phyloP scores from a whole-genome alignment of 495 filamentous ascomycete species.

The Hypoxylon intermedium region DNA sequence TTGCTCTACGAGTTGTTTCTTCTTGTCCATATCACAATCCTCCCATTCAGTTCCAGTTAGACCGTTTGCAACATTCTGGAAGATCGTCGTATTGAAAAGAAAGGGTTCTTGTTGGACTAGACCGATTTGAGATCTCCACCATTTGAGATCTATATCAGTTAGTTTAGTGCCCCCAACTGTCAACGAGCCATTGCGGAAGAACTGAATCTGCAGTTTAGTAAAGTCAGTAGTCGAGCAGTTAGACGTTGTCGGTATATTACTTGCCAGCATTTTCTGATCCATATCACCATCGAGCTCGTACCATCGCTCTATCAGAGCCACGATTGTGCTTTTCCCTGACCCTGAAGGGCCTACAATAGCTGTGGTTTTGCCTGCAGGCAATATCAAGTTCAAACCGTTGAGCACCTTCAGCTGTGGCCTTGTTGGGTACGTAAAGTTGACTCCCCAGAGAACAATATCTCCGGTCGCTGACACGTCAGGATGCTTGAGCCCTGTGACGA shows the following conservation, averaged over 20 bases:
- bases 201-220: conserved; percentile 40
- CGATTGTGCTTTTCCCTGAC: conserved; percentile 73
- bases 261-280: conserved; percentile 58
- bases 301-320: conserved; percentile 68
- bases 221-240: conserved; percentile 8
- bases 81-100: conserved; percentile 73
- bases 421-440: conserved; percentile 71
- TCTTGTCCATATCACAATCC: conserved; percentile 54
- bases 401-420: conserved; percentile 65
- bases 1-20: conserved; percentile 61
- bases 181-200: conserved; percentile 57
- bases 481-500: conserved; percentile 54
- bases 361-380: conserved; percentile 80
- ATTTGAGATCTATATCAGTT: conserved; percentile 61
- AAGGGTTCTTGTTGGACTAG: conserved; percentile 75
- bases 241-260: conserved; percentile 29
- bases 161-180: conserved; percentile 62
- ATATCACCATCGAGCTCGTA: conserved; percentile 61
- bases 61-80: conserved; percentile 69
- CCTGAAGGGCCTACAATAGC: conserved; percentile 85
- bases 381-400: conserved; percentile 57
- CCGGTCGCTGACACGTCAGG: conserved; percentile 54
- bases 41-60: conserved; percentile 70
- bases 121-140: conserved; percentile 70
- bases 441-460: conserved; percentile 64